Evolutionary conservation across 306 rosid species (phyloP).

Genomic region (Betula pendula): DNA sequence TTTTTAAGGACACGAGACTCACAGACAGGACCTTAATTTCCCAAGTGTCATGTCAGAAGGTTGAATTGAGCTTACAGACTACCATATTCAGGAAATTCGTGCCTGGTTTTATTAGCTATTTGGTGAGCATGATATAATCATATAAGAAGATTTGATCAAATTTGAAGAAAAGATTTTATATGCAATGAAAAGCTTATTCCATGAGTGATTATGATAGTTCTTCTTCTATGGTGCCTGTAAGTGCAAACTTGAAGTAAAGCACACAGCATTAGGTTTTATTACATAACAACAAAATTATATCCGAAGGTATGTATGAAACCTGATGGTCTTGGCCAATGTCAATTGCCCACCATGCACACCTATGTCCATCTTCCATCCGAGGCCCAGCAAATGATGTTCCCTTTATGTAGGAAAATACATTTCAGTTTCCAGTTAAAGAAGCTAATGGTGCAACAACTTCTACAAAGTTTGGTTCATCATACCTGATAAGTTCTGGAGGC

Average conservation of each 20-base stretch:
- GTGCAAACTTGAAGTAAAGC: neutral
- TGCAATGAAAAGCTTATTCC: neutral
- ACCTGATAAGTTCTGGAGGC: conserved; percentile 93
- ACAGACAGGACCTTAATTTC: neutral
- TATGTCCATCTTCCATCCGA: conserved; percentile 71
- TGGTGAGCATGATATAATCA: neutral
- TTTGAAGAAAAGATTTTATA: neutral
- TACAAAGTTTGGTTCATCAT: neutral
- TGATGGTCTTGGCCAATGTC: conserved; percentile 85
- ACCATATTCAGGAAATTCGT: neutral
- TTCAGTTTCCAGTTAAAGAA: conserved; percentile 24
- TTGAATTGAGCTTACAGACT: neutral
- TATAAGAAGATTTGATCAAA: neutral
- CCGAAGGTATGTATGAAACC: conserved; percentile 38
- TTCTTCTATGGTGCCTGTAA: neutral
- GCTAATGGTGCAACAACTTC: conserved; percentile 5
- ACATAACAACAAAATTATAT: neutral
- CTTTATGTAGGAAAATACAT: conserved; percentile 41
- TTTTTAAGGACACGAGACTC: neutral
- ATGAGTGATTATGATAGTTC: neutral
- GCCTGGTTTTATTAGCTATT: neutral
- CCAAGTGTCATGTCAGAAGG: neutral
- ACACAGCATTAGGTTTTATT: neutral
- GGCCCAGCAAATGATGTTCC: conserved; percentile 95
- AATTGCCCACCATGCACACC: conserved; percentile 86